Conservation (phyloP, 129 eudicot genomes). For the Oenanthe sinensis region DNA sequence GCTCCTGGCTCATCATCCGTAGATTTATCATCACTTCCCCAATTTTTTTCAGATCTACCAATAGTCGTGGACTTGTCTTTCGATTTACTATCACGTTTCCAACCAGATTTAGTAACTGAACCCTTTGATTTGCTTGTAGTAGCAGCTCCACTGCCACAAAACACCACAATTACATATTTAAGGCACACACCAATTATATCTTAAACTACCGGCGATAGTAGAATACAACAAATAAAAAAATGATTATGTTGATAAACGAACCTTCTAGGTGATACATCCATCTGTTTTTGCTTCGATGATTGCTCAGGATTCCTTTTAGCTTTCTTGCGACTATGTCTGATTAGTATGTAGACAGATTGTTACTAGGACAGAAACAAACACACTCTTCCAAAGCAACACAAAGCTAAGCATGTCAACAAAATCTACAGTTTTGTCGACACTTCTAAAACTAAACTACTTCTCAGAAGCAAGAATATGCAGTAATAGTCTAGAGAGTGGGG, state of each 20-base stretch:
- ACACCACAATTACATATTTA: not conserved
- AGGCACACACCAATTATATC: not conserved
- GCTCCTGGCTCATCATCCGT: slow-evolving; percentile 23
- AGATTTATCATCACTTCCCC: slow-evolving; percentile 22
- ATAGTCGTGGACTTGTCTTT: not conserved
- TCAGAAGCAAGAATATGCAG: not conserved
- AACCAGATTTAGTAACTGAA: not conserved
- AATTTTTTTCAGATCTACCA: slow-evolving; percentile 13
- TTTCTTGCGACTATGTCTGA: slow-evolving; percentile 58
- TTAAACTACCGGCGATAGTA: not conserved
- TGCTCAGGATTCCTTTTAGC: slow-evolving; percentile 36
- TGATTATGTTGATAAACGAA: slow-evolving; percentile 8
- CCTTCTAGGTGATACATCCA: slow-evolving; percentile 43
- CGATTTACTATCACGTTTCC: not conserved
- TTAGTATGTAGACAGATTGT: not conserved
- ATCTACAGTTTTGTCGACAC: not conserved
- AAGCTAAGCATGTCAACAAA: not conserved
- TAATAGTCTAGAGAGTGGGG: not conserved
- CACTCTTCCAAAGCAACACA: not conserved
- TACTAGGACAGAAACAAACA: not conserved
- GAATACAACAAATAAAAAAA: not conserved
- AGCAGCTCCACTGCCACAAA: slow-evolving; percentile 20
- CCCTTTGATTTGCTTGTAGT: slow-evolving; percentile 37
- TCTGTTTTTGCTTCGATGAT: slow-evolving; percentile 27
- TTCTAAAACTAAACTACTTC: not conserved